Evolutionary conservation across 768 basidiomycete genomes (phyloP).

Genomic region (Boletus reticuloceps): DNA sequence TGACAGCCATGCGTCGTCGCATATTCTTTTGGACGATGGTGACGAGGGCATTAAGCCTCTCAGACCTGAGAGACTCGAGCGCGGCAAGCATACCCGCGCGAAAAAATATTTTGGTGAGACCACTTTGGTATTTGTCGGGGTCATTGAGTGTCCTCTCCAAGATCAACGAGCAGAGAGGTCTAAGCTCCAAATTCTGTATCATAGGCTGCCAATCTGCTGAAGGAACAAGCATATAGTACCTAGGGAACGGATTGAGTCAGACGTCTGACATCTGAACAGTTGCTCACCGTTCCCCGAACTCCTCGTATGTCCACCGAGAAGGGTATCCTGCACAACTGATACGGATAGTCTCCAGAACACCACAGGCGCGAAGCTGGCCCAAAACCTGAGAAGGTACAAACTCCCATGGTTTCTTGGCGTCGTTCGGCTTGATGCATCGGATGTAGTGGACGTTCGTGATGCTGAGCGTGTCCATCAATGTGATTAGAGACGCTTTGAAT

Average conservation of each 20-base stretch:
- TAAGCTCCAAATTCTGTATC: constrained; percentile 80
- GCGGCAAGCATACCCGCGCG: constrained; percentile 98
- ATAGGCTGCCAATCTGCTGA: constrained; percentile 85
- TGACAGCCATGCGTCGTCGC: constrained; percentile 79
- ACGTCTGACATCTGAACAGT: constrained; percentile 2
- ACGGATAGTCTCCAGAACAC: constrained; percentile 97
- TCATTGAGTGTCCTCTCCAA: constrained; percentile 87
- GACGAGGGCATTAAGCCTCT: constrained; percentile 84
- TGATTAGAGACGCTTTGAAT: constrained; percentile 93
- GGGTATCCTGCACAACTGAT: constrained; percentile 99
- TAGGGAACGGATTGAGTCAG: constrained; percentile 33
- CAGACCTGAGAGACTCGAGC: constrained; percentile 86
- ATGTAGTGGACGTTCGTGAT: constrained; percentile 99
- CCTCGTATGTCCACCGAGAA: constrained; percentile 96
- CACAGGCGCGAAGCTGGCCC: constrained; percentile 93
- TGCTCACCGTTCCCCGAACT: constrained; percentile 92
- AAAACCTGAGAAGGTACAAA: constrained; percentile 95
- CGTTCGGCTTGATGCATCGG: constrained; percentile 99
- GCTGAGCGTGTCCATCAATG: constrained; percentile 95
- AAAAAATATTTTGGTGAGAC: constrained; percentile 98
- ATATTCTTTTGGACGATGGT: constrained; percentile 98
- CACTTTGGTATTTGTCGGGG: constrained; percentile 94
- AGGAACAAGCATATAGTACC: constrained; percentile 95
- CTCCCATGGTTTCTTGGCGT: constrained; percentile 94
- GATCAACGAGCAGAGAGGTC: constrained; percentile 78